Evolutionary conservation across 176 grass and related monocot genomes (phyloP).

Genomic region (Ananas comosus): DNA sequence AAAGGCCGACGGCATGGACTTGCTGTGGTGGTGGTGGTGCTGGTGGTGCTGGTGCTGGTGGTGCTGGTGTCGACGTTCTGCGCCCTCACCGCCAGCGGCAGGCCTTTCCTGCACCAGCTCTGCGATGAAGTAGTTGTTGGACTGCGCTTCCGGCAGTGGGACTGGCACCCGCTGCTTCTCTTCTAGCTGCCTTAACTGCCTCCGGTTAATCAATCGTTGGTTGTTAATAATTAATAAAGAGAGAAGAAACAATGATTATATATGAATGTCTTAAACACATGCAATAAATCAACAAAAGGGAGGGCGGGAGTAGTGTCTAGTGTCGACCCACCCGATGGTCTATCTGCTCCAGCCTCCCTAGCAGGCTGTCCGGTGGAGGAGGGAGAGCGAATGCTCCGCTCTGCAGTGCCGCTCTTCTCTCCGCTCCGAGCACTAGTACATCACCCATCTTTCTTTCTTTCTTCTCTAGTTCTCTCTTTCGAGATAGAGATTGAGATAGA

Average conservation of each 20-base stretch:
- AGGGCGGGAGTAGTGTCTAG: neutral
- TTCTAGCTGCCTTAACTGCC: conserved; percentile 20
- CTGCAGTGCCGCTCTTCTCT: neutral
- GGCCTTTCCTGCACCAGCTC: neutral
- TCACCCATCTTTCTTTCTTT: neutral
- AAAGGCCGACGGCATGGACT: conserved; percentile 10
- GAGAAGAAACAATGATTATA: too few species aligned
- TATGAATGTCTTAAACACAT: too few species aligned
- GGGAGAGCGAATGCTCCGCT: neutral
- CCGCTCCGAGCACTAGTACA: neutral
- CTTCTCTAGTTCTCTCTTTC: neutral
- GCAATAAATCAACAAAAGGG: too few species aligned
- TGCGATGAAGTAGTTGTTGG: conserved; percentile 5
- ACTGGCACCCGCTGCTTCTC: conserved; percentile 11
- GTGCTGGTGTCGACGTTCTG: neutral
- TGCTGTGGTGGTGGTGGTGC: conserved; percentile 1
- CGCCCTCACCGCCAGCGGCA: too few species aligned
- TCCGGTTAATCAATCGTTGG: neutral
- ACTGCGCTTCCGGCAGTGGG: neutral
- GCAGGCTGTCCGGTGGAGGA: conserved; percentile 1
- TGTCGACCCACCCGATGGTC: conserved; percentile 7
- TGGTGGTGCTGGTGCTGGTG: neutral
- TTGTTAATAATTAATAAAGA: too few species aligned
- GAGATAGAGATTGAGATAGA: too few species aligned
- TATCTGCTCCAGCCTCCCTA: conserved; percentile 20